Percentiles rank a stretch among this genome's conserved stretches.
Evolutionary conservation across 2,329 filamentous ascomycete genomes (phyloP).

Genomic region (Colletotrichum sp.): DNA sequence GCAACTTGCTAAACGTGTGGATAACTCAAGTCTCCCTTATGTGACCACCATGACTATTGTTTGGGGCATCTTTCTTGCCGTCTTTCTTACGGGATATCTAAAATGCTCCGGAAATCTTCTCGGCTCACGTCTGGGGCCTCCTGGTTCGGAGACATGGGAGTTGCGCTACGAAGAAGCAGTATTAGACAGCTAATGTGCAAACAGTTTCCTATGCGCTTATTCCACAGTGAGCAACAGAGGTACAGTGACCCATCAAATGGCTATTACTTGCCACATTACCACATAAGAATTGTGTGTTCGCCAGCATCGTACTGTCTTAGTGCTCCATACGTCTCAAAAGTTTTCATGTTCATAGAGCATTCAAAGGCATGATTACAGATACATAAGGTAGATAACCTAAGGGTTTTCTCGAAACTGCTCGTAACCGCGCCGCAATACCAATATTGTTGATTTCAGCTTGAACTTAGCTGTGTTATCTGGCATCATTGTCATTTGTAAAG

Average conservation of each 20-base stretch:
- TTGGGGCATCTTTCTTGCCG: rapidly evolving
- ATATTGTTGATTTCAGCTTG: background rate
- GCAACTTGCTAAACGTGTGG: background rate
- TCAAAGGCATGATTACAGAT: rapidly evolving
- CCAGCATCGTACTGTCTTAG: background rate
- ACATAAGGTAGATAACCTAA: rapidly evolving
- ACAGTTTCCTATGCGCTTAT: no score
- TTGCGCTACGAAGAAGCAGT: background rate
- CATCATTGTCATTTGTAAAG: background rate
- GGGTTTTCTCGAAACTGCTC: rapidly evolving
- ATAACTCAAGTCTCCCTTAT: background rate
- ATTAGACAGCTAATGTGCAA: background rate
- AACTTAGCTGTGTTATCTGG: background rate
- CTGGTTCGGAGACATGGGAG: background rate
- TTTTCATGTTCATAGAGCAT: background rate
- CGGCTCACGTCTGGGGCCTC: background rate
- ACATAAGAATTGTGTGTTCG: rapidly evolving
- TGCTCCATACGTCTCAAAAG: background rate
- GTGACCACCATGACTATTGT: rapidly evolving
- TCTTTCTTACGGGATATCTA: rapidly evolving
- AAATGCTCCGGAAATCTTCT: background rate
- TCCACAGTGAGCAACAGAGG: background rate
- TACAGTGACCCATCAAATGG: background rate
- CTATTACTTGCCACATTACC: background rate
- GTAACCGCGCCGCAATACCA: background rate